phyloP scores from a whole-genome alignment of 169 alveolate genomes.

The Besnoitia besnoiti region DNA sequence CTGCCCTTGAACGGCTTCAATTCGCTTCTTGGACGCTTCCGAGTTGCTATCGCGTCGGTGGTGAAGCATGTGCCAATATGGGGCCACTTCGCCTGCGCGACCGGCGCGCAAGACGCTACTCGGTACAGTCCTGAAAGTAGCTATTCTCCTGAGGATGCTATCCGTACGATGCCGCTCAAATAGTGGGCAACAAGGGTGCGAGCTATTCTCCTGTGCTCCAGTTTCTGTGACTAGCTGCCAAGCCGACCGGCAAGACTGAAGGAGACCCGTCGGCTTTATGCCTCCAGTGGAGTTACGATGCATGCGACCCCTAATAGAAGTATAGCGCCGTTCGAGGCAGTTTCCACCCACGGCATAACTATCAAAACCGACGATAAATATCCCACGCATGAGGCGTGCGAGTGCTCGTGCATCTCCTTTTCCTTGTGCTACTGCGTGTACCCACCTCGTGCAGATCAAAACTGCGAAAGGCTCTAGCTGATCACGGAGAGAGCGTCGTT shows the following conservation, averaged over 20 bases:
- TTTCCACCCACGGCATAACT: too few species aligned
- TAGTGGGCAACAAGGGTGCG: not conserved
- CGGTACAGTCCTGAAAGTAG: not conserved
- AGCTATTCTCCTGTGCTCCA: not conserved
- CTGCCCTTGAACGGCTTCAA: slow-evolving; percentile 41
- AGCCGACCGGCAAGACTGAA: too few species aligned
- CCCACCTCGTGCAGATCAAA: not conserved
- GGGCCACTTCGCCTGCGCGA: slow-evolving; percentile 15
- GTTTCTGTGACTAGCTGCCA: too few species aligned
- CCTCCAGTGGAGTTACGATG: too few species aligned
- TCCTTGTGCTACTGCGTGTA: not conserved
- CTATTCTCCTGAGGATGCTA: not conserved
- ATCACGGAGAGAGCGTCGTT: slow-evolving; percentile 19
- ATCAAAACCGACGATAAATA: too few species aligned
- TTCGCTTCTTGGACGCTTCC: slow-evolving; percentile 40
- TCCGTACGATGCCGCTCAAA: not conserved
- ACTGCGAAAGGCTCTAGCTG: not conserved
- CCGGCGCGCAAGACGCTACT: slow-evolving; percentile 1
- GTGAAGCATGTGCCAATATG: slow-evolving; percentile 17
- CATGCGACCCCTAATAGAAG: too few species aligned
- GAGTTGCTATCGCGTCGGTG: slow-evolving; percentile 53
- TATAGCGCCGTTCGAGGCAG: too few species aligned
- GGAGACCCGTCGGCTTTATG: too few species aligned
- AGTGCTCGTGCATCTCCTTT: too few species aligned
- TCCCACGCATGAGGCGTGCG: too few species aligned